Conservation (phyloP, 108 stramenopile genomes). For the Cyclostephanos tholiformis region DNA sequence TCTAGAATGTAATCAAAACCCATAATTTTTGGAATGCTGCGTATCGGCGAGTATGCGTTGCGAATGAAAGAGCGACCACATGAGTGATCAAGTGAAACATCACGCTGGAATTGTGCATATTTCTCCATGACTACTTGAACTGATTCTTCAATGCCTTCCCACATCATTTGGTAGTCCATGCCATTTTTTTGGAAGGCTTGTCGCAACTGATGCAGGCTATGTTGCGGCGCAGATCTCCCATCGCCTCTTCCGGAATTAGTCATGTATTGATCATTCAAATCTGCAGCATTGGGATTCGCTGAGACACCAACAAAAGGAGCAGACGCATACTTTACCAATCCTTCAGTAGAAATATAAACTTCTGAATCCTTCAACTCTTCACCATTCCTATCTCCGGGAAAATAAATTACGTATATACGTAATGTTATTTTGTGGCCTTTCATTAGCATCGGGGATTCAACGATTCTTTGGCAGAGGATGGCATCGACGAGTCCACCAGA, state of each 20-base stretch:
- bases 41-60: slow-evolving; percentile 2
- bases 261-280: slow-evolving; percentile 57
- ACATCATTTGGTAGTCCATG: slow-evolving; percentile 24
- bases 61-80: background rate
- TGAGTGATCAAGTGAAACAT: background rate
- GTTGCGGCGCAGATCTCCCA: slow-evolving; percentile 47
- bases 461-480: slow-evolving; percentile 63
- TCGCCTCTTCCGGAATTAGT: slow-evolving; percentile 78
- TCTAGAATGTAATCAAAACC: slow-evolving; percentile 80
- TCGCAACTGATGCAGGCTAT: slow-evolving; percentile 52
- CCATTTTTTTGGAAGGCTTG: slow-evolving; percentile 30
- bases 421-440: slow-evolving; percentile 67
- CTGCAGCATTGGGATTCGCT: background rate
- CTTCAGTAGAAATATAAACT: slow-evolving; percentile 55
- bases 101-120: slow-evolving; percentile 17
- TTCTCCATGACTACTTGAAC: slow-evolving; percentile 27
- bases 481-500: slow-evolving; percentile 14
- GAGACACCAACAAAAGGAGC: slow-evolving; percentile 12
- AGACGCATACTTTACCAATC: slow-evolving; percentile 73
- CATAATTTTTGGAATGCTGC: slow-evolving; percentile 70
- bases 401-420: slow-evolving; percentile 73
- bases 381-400: slow-evolving; percentile 36
- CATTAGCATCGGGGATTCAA: slow-evolving; percentile 61
- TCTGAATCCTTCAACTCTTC: slow-evolving; percentile 13
- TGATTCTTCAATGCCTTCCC: slow-evolving; percentile 20